Conservation (phyloP, 257 asterid genomes). For the Solanum dulcamara region DNA sequence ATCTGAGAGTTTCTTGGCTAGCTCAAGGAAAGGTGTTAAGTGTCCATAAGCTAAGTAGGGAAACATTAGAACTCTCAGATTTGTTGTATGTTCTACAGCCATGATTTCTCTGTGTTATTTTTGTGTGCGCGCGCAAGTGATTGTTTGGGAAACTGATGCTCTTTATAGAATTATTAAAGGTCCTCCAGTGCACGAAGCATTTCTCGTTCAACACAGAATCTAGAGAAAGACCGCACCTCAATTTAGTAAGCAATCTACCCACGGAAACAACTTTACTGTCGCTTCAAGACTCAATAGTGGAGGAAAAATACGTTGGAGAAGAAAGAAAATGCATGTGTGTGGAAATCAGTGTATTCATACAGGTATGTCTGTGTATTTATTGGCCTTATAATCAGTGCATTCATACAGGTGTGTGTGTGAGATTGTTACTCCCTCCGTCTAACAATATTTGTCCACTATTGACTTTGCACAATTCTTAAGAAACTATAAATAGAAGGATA, state of each 20-base stretch:
- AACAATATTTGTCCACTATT: too few species aligned
- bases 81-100: not conserved
- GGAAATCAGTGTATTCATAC: not conserved
- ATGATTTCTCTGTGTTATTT: not conserved
- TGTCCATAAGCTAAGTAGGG: conserved; percentile 25
- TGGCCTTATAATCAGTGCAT: not conserved
- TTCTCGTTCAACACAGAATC: not conserved
- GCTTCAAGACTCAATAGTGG: not conserved
- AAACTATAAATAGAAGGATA: too few species aligned
- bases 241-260: not conserved
- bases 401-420: not conserved
- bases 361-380: not conserved
- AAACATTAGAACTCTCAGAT: conserved; percentile 4
- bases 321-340: not conserved
- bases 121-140: not conserved
- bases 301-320: not conserved
- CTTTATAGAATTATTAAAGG: not conserved
- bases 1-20: conserved; percentile 28
- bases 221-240: not conserved
- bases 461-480: too few species aligned
- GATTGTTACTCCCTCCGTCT: too few species aligned
- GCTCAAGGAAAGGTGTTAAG: conserved; percentile 24
- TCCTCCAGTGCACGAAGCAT: not conserved
- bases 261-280: not conserved
- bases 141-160: not conserved